A percentile compares a stretch with the other conserved stretches of the same genome.
phyloP scores from a whole-genome alignment of 2,329 filamentous ascomycete genomes.

The Fusarium sp. region DNA sequence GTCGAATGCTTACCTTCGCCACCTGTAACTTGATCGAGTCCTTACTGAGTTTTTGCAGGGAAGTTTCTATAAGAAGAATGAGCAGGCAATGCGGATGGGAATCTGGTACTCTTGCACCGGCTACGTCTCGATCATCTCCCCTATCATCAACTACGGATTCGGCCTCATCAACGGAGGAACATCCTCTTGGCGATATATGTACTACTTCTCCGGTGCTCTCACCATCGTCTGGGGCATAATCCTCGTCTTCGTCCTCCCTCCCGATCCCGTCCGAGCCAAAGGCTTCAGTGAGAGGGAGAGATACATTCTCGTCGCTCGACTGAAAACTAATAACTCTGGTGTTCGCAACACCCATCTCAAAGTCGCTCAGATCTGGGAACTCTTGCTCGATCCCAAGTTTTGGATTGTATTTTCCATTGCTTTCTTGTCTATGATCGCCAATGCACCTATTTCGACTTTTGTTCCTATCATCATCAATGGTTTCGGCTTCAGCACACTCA shows the following conservation, averaged over 20 bases:
- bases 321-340: constrained; percentile 52
- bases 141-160: constrained; percentile 61
- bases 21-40: background rate
- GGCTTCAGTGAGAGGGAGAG: constrained; percentile 44
- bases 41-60: constrained; percentile 1
- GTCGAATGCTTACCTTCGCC: too few relatives aligned
- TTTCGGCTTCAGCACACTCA: constrained; percentile 57
- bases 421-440: constrained; percentile 54
- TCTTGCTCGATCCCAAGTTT: constrained; percentile 50
- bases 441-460: constrained; percentile 59
- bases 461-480: constrained; percentile 58
- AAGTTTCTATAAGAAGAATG: constrained; percentile 56
- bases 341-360: constrained; percentile 59
- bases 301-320: constrained; percentile 45
- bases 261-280: constrained; percentile 54
- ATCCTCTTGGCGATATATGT: constrained; percentile 47
- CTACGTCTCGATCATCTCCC: constrained; percentile 58
- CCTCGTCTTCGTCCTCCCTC: constrained; percentile 54
- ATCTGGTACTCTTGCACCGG: constrained; percentile 59
- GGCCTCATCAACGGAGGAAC: constrained; percentile 56
- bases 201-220: constrained; percentile 48
- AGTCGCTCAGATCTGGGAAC: constrained; percentile 55
- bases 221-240: constrained; percentile 56
- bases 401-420: constrained; percentile 56
- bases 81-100: constrained; percentile 54